These are phyloP conservation scores for Aphanocladium album DNA, from an alignment of 2,329 filamentous ascomycete genomes.

Conservation along the genomic window DNA sequence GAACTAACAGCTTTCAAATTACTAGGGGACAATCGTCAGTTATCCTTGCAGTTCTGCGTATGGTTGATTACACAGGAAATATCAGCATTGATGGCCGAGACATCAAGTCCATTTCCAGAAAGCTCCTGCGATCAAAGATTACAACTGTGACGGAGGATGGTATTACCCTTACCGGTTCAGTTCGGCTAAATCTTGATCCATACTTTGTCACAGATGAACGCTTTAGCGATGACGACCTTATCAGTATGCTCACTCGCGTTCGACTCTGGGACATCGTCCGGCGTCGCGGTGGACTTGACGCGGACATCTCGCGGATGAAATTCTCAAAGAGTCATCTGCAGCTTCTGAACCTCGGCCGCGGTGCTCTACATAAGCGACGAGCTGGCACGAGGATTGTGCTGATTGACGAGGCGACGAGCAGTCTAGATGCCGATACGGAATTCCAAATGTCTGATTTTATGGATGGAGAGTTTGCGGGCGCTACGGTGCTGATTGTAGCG, in stretches of 20 bases:
- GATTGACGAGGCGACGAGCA: not conserved
- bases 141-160: not conserved
- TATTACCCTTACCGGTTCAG: not conserved
- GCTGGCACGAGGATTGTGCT: not conserved
- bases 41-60: not conserved
- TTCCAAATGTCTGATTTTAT: not conserved
- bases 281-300: not conserved
- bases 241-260: not conserved
- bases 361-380: not conserved
- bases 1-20: not conserved
- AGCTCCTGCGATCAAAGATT: not conserved
- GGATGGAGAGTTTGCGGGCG: not conserved
- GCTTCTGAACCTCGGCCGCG: not conserved
- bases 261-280: not conserved
- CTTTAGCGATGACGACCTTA: not conserved
- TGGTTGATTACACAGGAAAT: not conserved
- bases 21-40: not conserved
- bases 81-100: not conserved
- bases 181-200: not conserved
- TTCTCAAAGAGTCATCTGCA: not conserved
- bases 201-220: not conserved
- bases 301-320: not conserved
- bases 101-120: not conserved
- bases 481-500: not conserved
- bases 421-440: not conserved